Evolutionary conservation across 371 early-diverging fungal genomes (phyloP).

Genomic region (Mycotypha africana): DNA sequence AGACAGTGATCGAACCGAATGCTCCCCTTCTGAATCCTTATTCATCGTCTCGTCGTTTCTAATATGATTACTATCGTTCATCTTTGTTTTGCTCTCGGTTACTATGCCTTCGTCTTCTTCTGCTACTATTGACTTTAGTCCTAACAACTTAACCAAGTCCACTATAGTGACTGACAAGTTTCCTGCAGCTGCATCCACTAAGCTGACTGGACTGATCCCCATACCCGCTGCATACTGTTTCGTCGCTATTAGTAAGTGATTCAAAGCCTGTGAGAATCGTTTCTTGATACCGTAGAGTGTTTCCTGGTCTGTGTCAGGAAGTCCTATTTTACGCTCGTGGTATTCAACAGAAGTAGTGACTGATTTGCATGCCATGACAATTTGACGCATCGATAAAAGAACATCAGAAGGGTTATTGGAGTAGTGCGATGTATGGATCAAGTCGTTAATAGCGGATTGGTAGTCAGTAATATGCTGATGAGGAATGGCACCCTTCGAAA

Average conservation of each 20-base stretch:
- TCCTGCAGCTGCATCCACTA: slow-evolving; percentile 75
- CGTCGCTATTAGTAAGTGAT: slow-evolving; percentile 66
- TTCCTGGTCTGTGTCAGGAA: slow-evolving; percentile 16
- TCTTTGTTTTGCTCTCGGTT: too few species aligned
- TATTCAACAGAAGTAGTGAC: slow-evolving; percentile 79
- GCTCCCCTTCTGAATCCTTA: too few species aligned
- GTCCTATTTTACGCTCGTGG: slow-evolving; percentile 38
- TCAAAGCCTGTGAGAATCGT: slow-evolving; percentile 61
- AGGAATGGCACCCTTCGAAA: slow-evolving; percentile 62
- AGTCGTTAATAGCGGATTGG: slow-evolving; percentile 77
- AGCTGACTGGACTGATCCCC: slow-evolving; percentile 61
- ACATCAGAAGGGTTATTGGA: slow-evolving; percentile 68
- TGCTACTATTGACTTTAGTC: slow-evolving; percentile 21
- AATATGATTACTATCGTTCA: too few species aligned
- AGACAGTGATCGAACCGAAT: too few species aligned
- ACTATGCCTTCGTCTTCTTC: too few species aligned
- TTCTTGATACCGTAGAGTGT: slow-evolving; percentile 41
- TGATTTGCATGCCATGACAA: slow-evolving; percentile 76
- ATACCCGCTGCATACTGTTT: slow-evolving; percentile 74
- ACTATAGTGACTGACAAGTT: slow-evolving; percentile 72
- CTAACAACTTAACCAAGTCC: slow-evolving; percentile 68
- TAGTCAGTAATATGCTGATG: slow-evolving; percentile 63
- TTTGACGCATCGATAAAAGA: slow-evolving; percentile 73
- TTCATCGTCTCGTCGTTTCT: too few species aligned
- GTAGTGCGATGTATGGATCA: slow-evolving; percentile 68